Evolutionary conservation across 495 filamentous ascomycete species (phyloP), one percentile per base, ranked within the genome.

Genomic region (Daldinia grandis): DNA sequence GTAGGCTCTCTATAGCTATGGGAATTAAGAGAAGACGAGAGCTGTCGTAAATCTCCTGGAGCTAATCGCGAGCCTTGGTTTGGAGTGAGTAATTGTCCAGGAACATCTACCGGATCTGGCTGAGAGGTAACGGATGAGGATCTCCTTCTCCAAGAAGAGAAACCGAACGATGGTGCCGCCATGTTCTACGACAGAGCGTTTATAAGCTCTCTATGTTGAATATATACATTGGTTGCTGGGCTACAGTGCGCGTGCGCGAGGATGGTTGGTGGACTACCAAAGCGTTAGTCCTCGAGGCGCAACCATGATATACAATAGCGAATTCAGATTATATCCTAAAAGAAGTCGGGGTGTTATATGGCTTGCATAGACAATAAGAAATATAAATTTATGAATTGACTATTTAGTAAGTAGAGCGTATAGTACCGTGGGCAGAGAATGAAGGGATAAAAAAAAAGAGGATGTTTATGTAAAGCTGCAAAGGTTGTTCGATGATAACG

Each of bases 1-100:
- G 87, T 88, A 6, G 92, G 91, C 37, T 91, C 90, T 73, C 90
- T 84, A 68, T 90, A 84, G 56, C 21, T 73, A 19, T 74, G 55
- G 14, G 82, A 81, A 27, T 76, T 77, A 17, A 81, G 64, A 27
- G 82, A 83, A 33, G 81, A 81, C 31, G 79, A 80, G 19, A 84
- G 69, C 24, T 62, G 66, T 49, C 68, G 76, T 9, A 56, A 60
- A 72, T 84, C 81, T 42, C 38, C 51, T 40, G 66, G 54, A 15
- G 58, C 28, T 14, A 66, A 44, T 25, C 57, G 72, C 30, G 54
- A 58, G 25, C 54, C 67, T 38, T 65, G 72, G 38, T 58, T 62
- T 10, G 73, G 67, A 25, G 44, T 74, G 55, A 56, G 47, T 51
- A 62, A 62, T 64, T 51, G 44, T 1, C 27, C 60, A 50, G 73